phyloP scores from a whole-genome alignment of 2,329 filamentous ascomycete genomes.

The Penicillium aurantiogriseum region DNA sequence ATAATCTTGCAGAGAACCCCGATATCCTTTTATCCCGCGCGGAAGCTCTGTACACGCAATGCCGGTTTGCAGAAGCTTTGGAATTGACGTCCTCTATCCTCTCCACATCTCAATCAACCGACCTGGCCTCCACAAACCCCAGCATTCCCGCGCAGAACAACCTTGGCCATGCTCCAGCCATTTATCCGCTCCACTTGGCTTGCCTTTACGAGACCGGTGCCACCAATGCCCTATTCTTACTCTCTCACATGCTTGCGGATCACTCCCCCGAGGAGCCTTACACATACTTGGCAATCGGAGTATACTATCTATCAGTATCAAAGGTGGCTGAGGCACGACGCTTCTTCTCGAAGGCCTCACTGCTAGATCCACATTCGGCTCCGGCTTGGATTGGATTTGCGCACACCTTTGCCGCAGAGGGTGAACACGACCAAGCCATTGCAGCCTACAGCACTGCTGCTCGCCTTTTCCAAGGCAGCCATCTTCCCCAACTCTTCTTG shows the following conservation, averaged over 20 bases:
- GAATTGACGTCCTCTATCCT: constrained; percentile 81
- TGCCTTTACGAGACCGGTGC: constrained; percentile 83
- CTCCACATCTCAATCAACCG: constrained; percentile 81
- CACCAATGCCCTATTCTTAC: constrained; percentile 85
- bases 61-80: constrained; percentile 84
- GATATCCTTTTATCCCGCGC: constrained; percentile 88
- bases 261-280: constrained; percentile 86
- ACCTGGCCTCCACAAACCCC: constrained; percentile 42
- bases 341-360: constrained; percentile 95
- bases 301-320: constrained; percentile 87
- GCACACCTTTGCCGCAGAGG: constrained; percentile 95
- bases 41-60: constrained; percentile 90
- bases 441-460: constrained; percentile 96
- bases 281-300: constrained; percentile 90
- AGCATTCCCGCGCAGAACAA: constrained; percentile 35
- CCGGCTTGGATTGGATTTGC: constrained; percentile 99
- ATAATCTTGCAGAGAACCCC: constrained; percentile 79
- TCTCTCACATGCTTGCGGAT: constrained; percentile 90
- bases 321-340: constrained; percentile 90
- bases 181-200: constrained; percentile 88
- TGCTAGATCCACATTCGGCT: constrained; percentile 97
- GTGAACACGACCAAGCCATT: constrained; percentile 97
- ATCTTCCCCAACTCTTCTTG: constrained; percentile 90
- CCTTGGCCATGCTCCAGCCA: constrained; percentile 49
- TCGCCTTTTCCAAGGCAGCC: constrained; percentile 91